These are phyloP conservation scores for Daphne laureola DNA, from an alignment of 441 rosid genomes.

Conservation along the genomic window DNA sequence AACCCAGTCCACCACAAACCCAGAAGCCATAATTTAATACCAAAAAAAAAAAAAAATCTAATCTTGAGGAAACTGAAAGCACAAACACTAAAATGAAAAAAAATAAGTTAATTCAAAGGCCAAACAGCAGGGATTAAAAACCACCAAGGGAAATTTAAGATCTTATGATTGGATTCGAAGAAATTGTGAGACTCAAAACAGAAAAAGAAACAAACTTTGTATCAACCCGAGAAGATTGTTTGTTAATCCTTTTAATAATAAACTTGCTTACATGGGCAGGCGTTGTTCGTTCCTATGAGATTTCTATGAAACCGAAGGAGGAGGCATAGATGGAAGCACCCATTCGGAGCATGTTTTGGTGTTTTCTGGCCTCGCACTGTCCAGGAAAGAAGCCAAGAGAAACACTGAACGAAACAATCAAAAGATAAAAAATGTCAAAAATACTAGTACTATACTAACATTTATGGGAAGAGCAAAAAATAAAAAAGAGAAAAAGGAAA, in stretches of 20 bases:
- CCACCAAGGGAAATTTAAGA: conserved; percentile 35
- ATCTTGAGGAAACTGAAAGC: conserved; percentile 3
- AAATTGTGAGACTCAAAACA: conserved; percentile 24
- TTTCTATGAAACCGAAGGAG: conserved; percentile 23
- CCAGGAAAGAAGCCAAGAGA: conserved; percentile 28
- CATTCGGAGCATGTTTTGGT: conserved; percentile 21
- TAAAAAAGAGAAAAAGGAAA: conserved; percentile 2
- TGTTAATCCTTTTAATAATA: neutral
- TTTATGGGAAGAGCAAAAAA: neutral
- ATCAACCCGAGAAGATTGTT: conserved; percentile 6
- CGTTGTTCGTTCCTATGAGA: conserved; percentile 19
- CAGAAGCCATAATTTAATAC: conserved; percentile 14
- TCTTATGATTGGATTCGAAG: conserved; percentile 39
- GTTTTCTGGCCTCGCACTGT: conserved; percentile 22
- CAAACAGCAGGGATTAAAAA: conserved; percentile 19
- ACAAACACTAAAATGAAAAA: neutral
- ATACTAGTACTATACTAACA: conserved; percentile 6
- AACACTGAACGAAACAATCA: conserved; percentile 21
- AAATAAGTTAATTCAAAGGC: conserved; percentile 30
- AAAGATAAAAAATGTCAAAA: too few relatives aligned
- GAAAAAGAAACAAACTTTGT: neutral
- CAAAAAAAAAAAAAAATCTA: conserved; percentile 14
- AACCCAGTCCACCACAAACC: conserved; percentile 30
- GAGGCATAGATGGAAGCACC: conserved; percentile 36
- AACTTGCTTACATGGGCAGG: conserved; percentile 36